Evolutionary conservation across 495 filamentous ascomycete genomes (phyloP), one percentile per base, ranked within the genome.

Genomic region (Echria macrotheca): DNA sequence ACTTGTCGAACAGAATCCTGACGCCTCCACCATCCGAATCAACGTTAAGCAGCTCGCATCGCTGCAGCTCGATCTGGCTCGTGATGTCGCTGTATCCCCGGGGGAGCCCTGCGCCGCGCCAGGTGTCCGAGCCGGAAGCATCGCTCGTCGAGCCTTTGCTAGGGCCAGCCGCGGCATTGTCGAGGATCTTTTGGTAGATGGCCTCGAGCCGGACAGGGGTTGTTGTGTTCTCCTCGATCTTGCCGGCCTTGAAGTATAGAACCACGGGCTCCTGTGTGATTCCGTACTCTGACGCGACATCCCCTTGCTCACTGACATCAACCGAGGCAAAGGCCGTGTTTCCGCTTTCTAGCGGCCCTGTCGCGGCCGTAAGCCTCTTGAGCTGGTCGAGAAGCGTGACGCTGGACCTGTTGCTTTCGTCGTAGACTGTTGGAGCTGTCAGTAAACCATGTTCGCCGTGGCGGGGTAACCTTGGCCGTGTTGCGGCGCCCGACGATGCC

Each of bases 21-120:
- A 85, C 83, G 35, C 66, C 67, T 2, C 85, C 91, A 45, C 76
- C 75, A 15, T 84, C 79, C 49, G 74, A 82, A 57, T 91, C 86
- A 17, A 82, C 74, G 67, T 98, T 98, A 59, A 97, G 67, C 33
- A 97, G 76, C 56, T 97, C 94, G 51, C 93, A 69, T 2, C 87
- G 86, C 63, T 82, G 82, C 21, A 81, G 55, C 53, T 96, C 87
- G 23, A 94, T 78, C 60, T 87, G 75, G 53, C 85, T 79, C 6
- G 90, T 91, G 55, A 97, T 77, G 64, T 97, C 89, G 53, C 46
- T 70, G 73, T 95, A 96, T 36, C 84, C 83, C 59, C 84, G 86
- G 23, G 90, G 87, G 11, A 88, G 70, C n/a, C 70, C 69, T 12
- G 80, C 82, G 15, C 85, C 88, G 24, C 77, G 67, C 93, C 93